Evolutionary conservation across 75 land plant species (phyloP).

Genomic region (Picea glauca): DNA sequence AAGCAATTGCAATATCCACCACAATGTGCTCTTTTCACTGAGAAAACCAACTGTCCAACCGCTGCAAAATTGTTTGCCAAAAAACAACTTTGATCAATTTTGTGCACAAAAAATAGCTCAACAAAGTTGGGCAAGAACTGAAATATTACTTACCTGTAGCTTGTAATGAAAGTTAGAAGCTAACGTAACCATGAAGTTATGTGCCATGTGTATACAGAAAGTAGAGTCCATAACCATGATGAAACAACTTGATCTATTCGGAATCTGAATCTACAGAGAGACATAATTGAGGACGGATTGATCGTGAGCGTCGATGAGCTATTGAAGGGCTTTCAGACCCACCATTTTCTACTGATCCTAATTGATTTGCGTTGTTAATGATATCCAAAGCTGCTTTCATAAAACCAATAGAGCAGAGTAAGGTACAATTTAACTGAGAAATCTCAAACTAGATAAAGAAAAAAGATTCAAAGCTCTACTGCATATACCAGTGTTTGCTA

Average conservation of each 20-base stretch:
- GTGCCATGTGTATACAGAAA: background rate
- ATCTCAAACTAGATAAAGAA: background rate
- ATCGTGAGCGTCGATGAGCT: background rate
- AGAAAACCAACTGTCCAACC: background rate
- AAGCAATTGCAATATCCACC: background rate
- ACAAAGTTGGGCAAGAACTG: background rate
- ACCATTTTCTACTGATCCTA: background rate
- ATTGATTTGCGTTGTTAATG: background rate
- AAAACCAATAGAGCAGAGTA: background rate
- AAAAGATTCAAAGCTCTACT: background rate
- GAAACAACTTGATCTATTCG: background rate
- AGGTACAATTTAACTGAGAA: background rate
- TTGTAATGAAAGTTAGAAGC: too few relatives aligned
- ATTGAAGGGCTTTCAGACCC: constrained; percentile 6
- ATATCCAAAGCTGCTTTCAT: background rate
- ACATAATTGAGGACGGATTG: background rate
- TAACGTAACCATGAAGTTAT: background rate
- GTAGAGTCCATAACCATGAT: background rate
- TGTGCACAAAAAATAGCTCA: background rate
- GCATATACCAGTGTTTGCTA: constrained; percentile 3
- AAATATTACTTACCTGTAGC: background rate
- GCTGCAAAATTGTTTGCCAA: background rate
- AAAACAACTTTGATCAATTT: background rate
- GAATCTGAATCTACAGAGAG: constrained; percentile 5
- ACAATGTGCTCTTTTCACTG: background rate